A percentile compares a stretch with the other conserved stretches of the same genome.
phyloP scores from a whole-genome alignment of 768 basidiomycete genomes.

The Kwoniella botswanensis region DNA sequence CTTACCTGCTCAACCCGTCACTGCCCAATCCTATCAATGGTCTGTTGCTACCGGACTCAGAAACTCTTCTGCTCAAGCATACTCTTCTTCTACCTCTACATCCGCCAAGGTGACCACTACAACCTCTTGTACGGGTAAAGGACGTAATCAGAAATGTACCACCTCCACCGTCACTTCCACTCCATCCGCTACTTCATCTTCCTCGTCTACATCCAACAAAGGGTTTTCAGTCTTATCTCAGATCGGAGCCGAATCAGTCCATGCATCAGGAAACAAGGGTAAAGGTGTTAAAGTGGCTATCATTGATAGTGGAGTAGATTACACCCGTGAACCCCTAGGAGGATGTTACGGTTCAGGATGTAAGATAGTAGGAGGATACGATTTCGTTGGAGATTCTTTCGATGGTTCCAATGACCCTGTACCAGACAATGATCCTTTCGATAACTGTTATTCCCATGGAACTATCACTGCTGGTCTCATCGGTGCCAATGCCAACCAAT shows the following conservation, averaged over 20 bases:
- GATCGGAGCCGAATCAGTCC: slow-evolving; percentile 68
- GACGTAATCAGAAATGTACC: slow-evolving; percentile 37
- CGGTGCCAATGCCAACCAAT: slow-evolving; percentile 63
- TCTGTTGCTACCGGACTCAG: background rate
- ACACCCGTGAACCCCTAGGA: slow-evolving; percentile 55
- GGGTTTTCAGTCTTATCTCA: slow-evolving; percentile 45
- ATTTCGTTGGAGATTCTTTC: slow-evolving; percentile 55
- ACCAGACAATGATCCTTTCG: slow-evolving; percentile 54
- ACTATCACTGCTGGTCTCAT: slow-evolving; percentile 59
- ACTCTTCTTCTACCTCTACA: slow-evolving; percentile 9
- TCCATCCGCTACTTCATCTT: slow-evolving; percentile 19
- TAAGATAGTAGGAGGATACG: slow-evolving; percentile 58
- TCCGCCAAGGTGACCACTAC: slow-evolving; percentile 19
- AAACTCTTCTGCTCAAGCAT: slow-evolving; percentile 10
- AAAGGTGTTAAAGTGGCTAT: slow-evolving; percentile 72
- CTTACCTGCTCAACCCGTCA: slow-evolving; percentile 19
- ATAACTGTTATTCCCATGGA: slow-evolving; percentile 56
- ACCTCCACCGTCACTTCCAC: slow-evolving; percentile 25
- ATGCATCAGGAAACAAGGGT: slow-evolving; percentile 68
- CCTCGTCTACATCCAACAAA: slow-evolving; percentile 27
- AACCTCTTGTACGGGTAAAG: slow-evolving; percentile 31
- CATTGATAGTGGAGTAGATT: slow-evolving; percentile 59
- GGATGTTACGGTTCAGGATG: slow-evolving; percentile 57
- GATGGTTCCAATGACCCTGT: slow-evolving; percentile 46
- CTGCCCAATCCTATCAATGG: slow-evolving; percentile 19